Conservation (phyloP, 768 basidiomycete species). For the Suillus subalutaceus region DNA sequence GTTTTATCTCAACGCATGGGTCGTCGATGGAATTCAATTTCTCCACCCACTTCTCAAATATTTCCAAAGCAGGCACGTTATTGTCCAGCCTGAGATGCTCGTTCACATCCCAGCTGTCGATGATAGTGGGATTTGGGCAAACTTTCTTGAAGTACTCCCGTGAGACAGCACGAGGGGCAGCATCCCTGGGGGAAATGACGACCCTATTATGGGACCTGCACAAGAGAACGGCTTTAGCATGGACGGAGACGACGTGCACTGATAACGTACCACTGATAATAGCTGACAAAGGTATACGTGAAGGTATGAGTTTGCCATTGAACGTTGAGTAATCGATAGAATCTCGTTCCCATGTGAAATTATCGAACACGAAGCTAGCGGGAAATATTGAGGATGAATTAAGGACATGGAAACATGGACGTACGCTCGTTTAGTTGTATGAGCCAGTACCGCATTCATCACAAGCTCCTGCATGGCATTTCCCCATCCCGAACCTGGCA, state of each 20-base stretch:
- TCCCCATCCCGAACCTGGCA: constrained; percentile 58
- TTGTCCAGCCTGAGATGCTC: constrained; percentile 21
- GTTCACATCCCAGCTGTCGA: constrained; percentile 32
- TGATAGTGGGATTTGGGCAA: constrained; percentile 44
- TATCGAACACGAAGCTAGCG: constrained; percentile 56
- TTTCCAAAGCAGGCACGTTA: constrained; percentile 34
- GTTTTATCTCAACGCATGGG: constrained; percentile 51
- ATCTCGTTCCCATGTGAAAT: constrained; percentile 56
- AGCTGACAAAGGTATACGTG: constrained; percentile 56
- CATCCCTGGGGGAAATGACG: constrained; percentile 37
- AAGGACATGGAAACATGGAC: constrained; percentile 22
- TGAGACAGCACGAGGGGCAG: constrained; percentile 48
- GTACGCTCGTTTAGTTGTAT: constrained; percentile 50
- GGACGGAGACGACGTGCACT: not conserved
- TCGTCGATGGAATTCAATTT: constrained; percentile 45
- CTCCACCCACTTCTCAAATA: constrained; percentile 50
- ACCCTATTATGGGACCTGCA: constrained; percentile 49
- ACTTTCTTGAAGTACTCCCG: constrained; percentile 47
- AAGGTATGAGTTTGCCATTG: constrained; percentile 54
- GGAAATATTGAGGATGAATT: not conserved
- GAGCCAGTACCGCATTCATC: constrained; percentile 52
- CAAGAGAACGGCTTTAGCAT: not conserved
- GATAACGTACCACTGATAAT: constrained; percentile 48
- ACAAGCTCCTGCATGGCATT: constrained; percentile 64
- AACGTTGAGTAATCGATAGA: constrained; percentile 46